phyloP scores from a whole-genome alignment of 805 yeast species.

The Nakazawaea wyomingensis region DNA sequence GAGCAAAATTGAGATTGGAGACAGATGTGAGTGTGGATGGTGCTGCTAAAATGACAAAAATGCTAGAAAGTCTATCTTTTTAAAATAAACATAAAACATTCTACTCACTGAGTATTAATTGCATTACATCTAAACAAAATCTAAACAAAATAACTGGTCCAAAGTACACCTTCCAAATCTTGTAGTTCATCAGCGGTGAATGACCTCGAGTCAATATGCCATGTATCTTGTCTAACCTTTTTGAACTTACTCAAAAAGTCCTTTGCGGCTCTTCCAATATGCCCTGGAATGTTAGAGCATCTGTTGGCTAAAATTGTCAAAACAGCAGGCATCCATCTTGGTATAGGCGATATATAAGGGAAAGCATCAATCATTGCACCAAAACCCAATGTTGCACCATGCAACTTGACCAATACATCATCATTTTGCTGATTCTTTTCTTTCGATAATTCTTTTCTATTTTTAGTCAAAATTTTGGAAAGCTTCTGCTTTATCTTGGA shows the following conservation, averaged over 20 bases:
- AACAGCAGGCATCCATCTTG: constrained; percentile 78
- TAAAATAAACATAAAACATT: constrained; percentile 19
- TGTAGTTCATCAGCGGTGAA: constrained; percentile 78
- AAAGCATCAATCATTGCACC: constrained; percentile 88
- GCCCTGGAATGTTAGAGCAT: constrained; percentile 68
- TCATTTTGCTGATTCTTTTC: constrained; percentile 27
- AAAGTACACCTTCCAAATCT: constrained; percentile 88
- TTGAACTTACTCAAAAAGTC: constrained; percentile 77
- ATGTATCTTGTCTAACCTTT: constrained; percentile 88
- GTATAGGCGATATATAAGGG: constrained; percentile 89
- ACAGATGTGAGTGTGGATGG: constrained; percentile 48
- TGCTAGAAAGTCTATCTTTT: constrained; percentile 61
- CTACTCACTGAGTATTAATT: too few relatives aligned
- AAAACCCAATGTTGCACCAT: constrained; percentile 83
- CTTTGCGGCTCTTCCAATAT: constrained; percentile 81
- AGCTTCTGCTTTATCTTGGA: constrained; percentile 40
- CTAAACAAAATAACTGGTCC: constrained; percentile 87
- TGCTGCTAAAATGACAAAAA: constrained; percentile 56
- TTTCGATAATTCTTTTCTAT: constrained; percentile 14
- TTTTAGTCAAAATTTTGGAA: constrained; percentile 34
- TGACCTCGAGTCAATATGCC: constrained; percentile 81
- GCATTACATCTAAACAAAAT: too few relatives aligned
- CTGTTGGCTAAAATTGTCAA: constrained; percentile 65
- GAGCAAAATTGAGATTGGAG: constrained; percentile 62
- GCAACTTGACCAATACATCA: constrained; percentile 47